These are phyloP conservation scores for Xylariaceae sp. DNA, from an alignment of 2,329 filamentous ascomycete species.

Conservation along the genomic window DNA sequence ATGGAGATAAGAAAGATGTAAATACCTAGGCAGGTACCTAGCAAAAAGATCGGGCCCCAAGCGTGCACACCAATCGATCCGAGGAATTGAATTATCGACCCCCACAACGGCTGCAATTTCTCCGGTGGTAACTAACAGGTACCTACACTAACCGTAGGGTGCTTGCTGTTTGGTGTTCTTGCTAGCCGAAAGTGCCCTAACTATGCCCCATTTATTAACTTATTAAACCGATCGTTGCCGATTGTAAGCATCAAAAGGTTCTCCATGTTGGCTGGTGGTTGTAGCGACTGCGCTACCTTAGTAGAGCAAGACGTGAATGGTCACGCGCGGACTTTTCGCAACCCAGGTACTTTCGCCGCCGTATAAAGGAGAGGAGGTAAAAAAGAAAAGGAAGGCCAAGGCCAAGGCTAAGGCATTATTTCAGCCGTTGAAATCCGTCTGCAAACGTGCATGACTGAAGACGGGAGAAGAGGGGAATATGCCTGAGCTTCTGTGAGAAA, in stretches of 20 bases:
- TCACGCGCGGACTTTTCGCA: neutral
- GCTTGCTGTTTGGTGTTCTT: constrained; percentile 20
- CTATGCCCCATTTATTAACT: too few relatives aligned
- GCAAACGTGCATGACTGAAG: neutral
- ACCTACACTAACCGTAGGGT: too few relatives aligned
- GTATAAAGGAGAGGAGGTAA: neutral
- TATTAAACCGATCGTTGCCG: constrained; percentile 26
- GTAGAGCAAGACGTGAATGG: neutral
- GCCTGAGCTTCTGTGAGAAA: neutral
- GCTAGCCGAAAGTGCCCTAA: constrained; percentile 2
- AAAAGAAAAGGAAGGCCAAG: too few relatives aligned
- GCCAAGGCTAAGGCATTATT: constrained; percentile 2
- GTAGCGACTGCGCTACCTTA: too few relatives aligned
- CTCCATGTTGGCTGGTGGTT: neutral
- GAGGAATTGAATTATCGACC: too few relatives aligned
- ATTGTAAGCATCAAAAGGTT: constrained; percentile 14
- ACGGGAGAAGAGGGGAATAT: neutral
- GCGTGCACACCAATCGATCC: too few relatives aligned
- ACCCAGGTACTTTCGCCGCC: neutral
- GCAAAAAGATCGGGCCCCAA: too few relatives aligned
- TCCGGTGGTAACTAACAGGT: too few relatives aligned
- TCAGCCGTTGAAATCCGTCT: constrained; percentile 4
- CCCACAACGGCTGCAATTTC: too few relatives aligned
- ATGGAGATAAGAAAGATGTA: too few relatives aligned
- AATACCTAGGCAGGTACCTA: too few relatives aligned